Conservation (phyloP, 1,284 basidiomycete species). For the Cutaneotrichosporon sp. region DNA sequence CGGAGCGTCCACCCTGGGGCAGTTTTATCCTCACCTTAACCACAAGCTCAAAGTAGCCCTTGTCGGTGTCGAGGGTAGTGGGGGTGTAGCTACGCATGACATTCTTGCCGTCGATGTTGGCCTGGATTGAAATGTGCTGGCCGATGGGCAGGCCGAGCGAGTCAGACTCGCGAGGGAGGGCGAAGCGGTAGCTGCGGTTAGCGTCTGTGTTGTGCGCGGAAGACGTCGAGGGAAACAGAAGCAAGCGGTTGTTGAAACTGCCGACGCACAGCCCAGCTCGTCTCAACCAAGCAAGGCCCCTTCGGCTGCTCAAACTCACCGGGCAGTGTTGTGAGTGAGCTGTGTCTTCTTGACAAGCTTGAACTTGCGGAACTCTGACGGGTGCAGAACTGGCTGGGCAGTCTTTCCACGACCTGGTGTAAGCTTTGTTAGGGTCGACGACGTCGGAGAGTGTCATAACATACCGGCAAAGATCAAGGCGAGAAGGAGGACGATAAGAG, state of each 20-base stretch:
- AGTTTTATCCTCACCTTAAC: constrained; percentile 74
- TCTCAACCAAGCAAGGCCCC: too few relatives aligned
- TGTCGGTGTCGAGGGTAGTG: constrained; percentile 85
- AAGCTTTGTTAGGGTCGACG: background rate
- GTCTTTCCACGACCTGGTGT: constrained; percentile 4
- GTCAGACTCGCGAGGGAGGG: constrained; percentile 65
- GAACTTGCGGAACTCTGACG: constrained; percentile 68
- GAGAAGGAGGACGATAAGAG: constrained; percentile 15
- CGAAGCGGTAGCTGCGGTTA: constrained; percentile 76
- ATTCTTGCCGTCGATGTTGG: constrained; percentile 86
- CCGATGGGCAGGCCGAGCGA: constrained; percentile 93
- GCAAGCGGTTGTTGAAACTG: too few relatives aligned
- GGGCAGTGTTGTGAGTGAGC: constrained; percentile 91
- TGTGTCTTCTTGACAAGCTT: constrained; percentile 72
- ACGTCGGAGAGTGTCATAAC: background rate
- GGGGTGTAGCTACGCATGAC: constrained; percentile 93
- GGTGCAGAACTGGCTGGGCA: constrained; percentile 32
- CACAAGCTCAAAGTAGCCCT: constrained; percentile 90
- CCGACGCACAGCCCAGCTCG: too few relatives aligned
- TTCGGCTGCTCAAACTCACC: too few relatives aligned
- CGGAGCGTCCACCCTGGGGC: too few relatives aligned
- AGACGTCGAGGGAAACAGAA: too few relatives aligned
- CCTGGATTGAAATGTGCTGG: constrained; percentile 90
- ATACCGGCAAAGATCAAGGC: constrained; percentile 16
- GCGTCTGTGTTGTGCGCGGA: too few relatives aligned